Conservation (phyloP, 2,329 filamentous ascomycete species). For the Penicillium thymicola region DNA sequence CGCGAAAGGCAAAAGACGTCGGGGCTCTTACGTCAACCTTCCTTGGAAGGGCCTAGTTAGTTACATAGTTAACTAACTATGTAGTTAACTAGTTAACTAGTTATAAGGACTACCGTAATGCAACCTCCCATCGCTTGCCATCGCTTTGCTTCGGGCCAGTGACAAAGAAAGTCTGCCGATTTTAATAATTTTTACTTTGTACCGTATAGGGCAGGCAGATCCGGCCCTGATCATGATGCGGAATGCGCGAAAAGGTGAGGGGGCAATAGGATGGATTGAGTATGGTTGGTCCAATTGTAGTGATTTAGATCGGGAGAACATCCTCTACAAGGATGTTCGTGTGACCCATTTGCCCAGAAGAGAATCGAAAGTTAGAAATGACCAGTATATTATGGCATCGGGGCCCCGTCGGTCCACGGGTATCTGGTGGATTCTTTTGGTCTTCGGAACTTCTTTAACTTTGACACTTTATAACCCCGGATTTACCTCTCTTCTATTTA, state of each 20-base stretch:
- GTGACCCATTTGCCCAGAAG: neutral
- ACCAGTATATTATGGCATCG: constrained; percentile 1
- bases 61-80: neutral
- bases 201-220: constrained; percentile 9
- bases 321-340: neutral
- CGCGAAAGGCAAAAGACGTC: neutral
- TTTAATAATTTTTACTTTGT: neutral
- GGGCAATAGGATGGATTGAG: neutral
- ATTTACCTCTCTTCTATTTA: neutral
- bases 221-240: constrained; percentile 15
- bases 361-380: neutral
- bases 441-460: neutral
- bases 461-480: constrained; percentile 1
- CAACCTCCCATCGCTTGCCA: constrained; percentile 28
- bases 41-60: neutral
- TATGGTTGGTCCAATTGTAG: constrained; percentile 1
- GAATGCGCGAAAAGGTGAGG: constrained; percentile 2
- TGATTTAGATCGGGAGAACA: neutral
- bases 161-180: constrained; percentile 27
- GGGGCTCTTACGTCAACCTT: constrained; percentile 13
- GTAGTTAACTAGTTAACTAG: no score
- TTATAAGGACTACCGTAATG: constrained; percentile 10
- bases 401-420: constrained; percentile 5
- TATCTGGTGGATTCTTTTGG: neutral
- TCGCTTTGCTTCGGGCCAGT: constrained; percentile 34